These are phyloP conservation scores for Chaetomiaceae sp. DNA, from an alignment of 2,329 filamentous ascomycete genomes.

Conservation along the genomic window DNA sequence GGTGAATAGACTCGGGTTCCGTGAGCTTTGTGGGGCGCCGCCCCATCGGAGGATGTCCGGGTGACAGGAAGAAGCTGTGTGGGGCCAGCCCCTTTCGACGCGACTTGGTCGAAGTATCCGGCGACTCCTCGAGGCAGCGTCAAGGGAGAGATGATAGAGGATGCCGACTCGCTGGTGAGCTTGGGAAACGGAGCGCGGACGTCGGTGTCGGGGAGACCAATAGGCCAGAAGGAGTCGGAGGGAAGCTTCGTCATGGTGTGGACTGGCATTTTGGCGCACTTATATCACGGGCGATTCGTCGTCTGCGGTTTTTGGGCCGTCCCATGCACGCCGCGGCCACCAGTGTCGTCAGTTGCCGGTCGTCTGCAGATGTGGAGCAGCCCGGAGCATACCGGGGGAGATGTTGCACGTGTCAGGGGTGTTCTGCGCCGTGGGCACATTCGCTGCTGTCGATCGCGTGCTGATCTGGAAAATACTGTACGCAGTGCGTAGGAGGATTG, in stretches of 20 bases:
- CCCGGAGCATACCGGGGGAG: not conserved
- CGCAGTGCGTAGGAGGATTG: not conserved
- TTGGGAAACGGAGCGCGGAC: constrained; percentile 26
- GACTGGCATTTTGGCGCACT: not conserved
- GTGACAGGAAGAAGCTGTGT: constrained; percentile 21
- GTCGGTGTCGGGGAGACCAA: constrained; percentile 35
- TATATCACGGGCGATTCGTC: not conserved
- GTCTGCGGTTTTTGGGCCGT: not conserved
- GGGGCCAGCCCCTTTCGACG: constrained; percentile 4
- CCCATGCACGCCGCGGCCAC: not conserved
- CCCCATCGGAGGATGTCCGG: constrained; percentile 22
- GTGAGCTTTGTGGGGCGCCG: not conserved
- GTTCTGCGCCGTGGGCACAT: not conserved
- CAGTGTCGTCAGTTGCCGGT: not conserved
- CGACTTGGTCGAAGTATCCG: constrained; percentile 37
- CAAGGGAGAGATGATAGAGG: constrained; percentile 39
- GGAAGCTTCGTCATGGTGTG: constrained; percentile 39
- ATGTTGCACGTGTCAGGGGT: not conserved
- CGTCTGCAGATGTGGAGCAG: not conserved
- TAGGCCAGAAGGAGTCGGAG: constrained; percentile 42
- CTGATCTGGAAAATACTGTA: not conserved
- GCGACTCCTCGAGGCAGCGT: constrained; percentile 35
- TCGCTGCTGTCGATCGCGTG: not conserved
- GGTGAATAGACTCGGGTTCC: constrained; percentile 23
- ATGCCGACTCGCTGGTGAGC: constrained; percentile 31